Evolutionary conservation across 495 filamentous ascomycete genomes (phyloP).

Genomic region (Hypoxylon fuscum): DNA sequence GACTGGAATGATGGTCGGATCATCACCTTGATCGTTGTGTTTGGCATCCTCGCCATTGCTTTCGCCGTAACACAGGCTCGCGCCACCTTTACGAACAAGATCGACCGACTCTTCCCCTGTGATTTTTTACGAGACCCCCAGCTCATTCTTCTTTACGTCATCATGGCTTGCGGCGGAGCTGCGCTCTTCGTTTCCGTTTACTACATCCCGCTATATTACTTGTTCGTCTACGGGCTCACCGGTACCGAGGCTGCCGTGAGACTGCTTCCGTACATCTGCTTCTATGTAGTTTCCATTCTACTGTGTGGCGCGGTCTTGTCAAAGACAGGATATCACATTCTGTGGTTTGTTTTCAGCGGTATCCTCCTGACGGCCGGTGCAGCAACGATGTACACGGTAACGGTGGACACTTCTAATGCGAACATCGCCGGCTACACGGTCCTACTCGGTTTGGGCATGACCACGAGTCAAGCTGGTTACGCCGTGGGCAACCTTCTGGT

Average conservation of each 20-base stretch:
- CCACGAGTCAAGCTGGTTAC: constrained; percentile 57
- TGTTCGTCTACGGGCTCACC: constrained; percentile 49
- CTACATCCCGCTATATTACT: constrained; percentile 57
- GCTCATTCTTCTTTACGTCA: background rate
- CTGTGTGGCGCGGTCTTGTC: constrained; percentile 56
- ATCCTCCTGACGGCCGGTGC: constrained; percentile 54
- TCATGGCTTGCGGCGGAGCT: constrained; percentile 18
- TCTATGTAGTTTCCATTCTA: constrained; percentile 50
- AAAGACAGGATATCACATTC: constrained; percentile 60
- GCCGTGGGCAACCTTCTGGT: constrained; percentile 60
- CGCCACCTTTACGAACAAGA: constrained; percentile 51
- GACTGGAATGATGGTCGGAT: constrained; percentile 54
- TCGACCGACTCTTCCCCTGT: constrained; percentile 59
- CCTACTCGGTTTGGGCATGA: constrained; percentile 59
- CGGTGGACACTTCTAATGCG: constrained; percentile 37
- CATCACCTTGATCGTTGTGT: constrained; percentile 58
- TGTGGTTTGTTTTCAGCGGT: constrained; percentile 62
- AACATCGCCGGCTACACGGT: constrained; percentile 59
- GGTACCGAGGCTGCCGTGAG: constrained; percentile 48
- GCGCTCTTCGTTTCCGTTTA: constrained; percentile 53
- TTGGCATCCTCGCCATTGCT: constrained; percentile 54
- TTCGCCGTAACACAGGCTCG: constrained; percentile 58
- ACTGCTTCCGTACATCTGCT: constrained; percentile 60
- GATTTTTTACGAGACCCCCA: constrained; percentile 43
- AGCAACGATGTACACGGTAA: constrained; percentile 57